Conservation (phyloP, 495 filamentous ascomycete genomes). For the Hypoxylon trugodes region DNA sequence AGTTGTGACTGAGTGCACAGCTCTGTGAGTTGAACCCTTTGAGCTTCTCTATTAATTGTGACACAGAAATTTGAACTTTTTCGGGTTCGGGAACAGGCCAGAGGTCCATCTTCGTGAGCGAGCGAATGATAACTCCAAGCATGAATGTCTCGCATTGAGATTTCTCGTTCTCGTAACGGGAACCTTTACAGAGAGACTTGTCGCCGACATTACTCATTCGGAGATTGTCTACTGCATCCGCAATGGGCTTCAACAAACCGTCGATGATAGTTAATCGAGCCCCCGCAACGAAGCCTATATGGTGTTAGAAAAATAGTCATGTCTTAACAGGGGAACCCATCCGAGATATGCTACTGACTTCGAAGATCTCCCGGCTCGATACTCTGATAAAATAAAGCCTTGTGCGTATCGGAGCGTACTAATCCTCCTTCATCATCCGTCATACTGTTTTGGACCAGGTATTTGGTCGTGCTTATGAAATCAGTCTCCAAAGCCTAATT, state of each 20-base stretch:
- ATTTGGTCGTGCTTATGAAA: background rate
- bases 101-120: background rate
- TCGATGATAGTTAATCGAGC: background rate
- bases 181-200: too few relatives aligned
- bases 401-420: too few relatives aligned
- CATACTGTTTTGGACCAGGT: background rate
- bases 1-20: background rate
- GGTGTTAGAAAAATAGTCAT: background rate
- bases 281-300: background rate
- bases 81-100: conserved; percentile 11
- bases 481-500: background rate
- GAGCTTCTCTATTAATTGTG: background rate
- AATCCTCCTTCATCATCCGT: conserved; percentile 1
- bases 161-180: background rate
- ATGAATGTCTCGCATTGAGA: background rate
- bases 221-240: background rate
- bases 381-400: background rate
- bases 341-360: too few relatives aligned
- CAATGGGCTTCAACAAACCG: background rate
- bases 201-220: too few relatives aligned
- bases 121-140: conserved; percentile 8
- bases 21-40: background rate
- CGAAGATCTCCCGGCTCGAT: background rate
- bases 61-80: background rate
- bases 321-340: too few relatives aligned